Evolutionary conservation across 2,329 filamentous ascomycete species (phyloP), one percentile per base, ranked within the genome.

Genomic region (Domatiomyces globalis): DNA sequence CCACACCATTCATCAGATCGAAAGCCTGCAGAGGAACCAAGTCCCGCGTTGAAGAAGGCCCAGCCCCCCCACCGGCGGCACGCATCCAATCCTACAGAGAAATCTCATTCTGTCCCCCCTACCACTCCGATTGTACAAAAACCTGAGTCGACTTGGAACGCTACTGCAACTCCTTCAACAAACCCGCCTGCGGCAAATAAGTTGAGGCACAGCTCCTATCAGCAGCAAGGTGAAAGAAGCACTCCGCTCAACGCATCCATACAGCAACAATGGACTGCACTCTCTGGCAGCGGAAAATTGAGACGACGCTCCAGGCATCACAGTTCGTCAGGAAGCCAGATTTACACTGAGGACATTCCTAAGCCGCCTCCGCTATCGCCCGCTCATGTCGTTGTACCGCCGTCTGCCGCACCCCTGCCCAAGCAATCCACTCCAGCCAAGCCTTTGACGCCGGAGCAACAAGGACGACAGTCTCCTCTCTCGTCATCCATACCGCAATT

Each of bases 101-200:
- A 39, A 15, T 39, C 33, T 39, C 33, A 39, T 15, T 39, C 33
- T 39, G 33, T 10, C 2, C 33, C 33, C 2, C 33, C 33, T 15
- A 39, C 33, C 15, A 39, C 33, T 15, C 33, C 33, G 10, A 39
- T 39, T 15, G 33, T 15, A 15, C 33, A 15, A 15, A 39, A 39
- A 39, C 10, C 33, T 2, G 33, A 39, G 12, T 5, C 33, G 15
- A 10, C 33, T 7, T 5, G 8, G 12, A 39, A 39, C 9, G 15
- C 33, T 10, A 72, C 71, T n/a, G 71, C 69, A 27, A 67, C 70
- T 12, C 71, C 71, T n/a, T 73, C 70, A 2, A 63, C 66, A 56
- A 64, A 69, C 46, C 65, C 73, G 27, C 71, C 71, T 6, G 63
- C 62, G 20, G 71, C 73, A 46, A 67, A 66, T 4, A 72, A 70